Percentiles rank a stretch among this genome's conserved stretches.
Conservation (phyloP, 2,329 filamentous ascomycete species). For the Venturiaceae sp. region DNA sequence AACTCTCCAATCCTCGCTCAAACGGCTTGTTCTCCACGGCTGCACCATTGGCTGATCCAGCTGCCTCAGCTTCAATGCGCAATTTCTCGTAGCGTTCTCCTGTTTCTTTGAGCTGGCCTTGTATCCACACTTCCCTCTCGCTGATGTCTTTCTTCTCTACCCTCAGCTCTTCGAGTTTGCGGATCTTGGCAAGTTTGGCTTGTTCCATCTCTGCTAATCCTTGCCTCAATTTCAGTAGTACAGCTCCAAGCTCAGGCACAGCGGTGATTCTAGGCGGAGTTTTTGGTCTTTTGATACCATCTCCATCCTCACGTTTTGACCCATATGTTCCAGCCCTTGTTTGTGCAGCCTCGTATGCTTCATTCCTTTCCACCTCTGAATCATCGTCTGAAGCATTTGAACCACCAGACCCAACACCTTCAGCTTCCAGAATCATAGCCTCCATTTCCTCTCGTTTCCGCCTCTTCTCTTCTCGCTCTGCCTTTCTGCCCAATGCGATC, state of each 20-base stretch:
- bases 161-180: conserved; percentile 55
- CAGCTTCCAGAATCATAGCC: conserved; percentile 70
- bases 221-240: conserved; percentile 53
- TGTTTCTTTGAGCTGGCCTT: conserved; percentile 69
- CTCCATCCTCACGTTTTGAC: conserved; percentile 25
- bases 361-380: conserved; percentile 52
- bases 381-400: conserved; percentile 48
- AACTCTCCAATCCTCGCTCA: conserved; percentile 6
- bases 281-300: conserved; percentile 36
- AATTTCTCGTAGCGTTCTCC: conserved; percentile 56
- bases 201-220: conserved; percentile 54
- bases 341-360: conserved; percentile 81
- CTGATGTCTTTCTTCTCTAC: conserved; percentile 60
- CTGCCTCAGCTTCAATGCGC: neutral
- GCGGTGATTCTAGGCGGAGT: conserved; percentile 68
- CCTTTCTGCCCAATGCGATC: conserved; percentile 67
- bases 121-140: conserved; percentile 67
- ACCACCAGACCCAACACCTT: conserved; percentile 56
- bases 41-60: neutral
- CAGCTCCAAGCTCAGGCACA: conserved; percentile 62
- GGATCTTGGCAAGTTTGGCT: conserved; percentile 46
- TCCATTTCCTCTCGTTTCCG: conserved; percentile 69
- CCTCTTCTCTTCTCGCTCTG: conserved; percentile 59
- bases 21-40: neutral
- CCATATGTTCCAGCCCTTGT: conserved; percentile 79